These are phyloP conservation scores for Coniochaeta ligniaria DNA, from an alignment of 2,329 filamentous ascomycete species.

Conservation along the genomic window DNA sequence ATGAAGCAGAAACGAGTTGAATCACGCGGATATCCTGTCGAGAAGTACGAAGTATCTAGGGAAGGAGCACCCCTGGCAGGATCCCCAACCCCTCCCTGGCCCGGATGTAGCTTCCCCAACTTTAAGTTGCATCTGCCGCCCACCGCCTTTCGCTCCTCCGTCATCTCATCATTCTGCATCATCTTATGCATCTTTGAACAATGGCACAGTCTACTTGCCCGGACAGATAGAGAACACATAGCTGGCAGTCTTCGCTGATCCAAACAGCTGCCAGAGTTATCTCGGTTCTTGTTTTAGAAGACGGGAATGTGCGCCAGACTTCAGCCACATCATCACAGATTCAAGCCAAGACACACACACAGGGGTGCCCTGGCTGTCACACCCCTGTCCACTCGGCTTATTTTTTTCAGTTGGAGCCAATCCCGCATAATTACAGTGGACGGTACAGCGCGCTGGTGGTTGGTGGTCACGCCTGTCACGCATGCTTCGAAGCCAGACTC, in stretches of 20 bases:
- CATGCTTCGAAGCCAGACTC: background rate
- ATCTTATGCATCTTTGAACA: too few species aligned
- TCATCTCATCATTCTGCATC: background rate
- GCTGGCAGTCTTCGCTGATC: too few species aligned
- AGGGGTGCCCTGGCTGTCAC: background rate
- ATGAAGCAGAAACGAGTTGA: too few species aligned
- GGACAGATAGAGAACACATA: too few species aligned
- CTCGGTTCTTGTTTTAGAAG: too few species aligned
- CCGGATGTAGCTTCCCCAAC: background rate
- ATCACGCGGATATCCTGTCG: too few species aligned
- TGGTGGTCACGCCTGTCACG: background rate
- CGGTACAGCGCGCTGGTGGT: background rate
- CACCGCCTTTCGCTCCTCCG: conserved; percentile 2
- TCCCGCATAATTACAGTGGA: background rate
- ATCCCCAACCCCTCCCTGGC: background rate
- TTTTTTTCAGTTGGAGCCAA: background rate
- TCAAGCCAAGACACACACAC: background rate
- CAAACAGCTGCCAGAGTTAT: too few species aligned
- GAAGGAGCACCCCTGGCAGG: background rate
- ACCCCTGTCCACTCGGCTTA: conserved; percentile 1
- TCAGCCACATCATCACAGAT: background rate
- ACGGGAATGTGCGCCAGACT: background rate
- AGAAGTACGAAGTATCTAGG: too few species aligned
- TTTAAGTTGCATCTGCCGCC: conserved; percentile 1
- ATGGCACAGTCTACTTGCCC: too few species aligned